Evolutionary conservation across 352 stramenopile genomes (phyloP).

Genomic region (Pythium dissotocum): DNA sequence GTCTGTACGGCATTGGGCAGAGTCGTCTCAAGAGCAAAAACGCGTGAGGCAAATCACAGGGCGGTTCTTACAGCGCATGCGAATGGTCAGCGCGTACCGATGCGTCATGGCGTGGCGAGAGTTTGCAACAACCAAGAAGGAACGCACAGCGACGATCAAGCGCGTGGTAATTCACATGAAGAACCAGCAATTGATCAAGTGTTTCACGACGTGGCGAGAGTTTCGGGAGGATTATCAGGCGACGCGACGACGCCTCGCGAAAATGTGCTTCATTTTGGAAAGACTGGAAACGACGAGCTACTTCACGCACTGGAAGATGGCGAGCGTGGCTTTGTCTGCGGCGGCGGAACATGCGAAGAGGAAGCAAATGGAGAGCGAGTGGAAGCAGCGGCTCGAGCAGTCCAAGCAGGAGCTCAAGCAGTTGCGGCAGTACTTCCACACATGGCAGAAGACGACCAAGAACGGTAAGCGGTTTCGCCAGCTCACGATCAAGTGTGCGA

Average conservation of each 20-base stretch:
- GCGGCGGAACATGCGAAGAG: constrained; percentile 12
- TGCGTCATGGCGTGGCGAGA: constrained; percentile 65
- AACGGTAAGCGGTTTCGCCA: constrained; percentile 11
- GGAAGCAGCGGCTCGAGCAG: constrained; percentile 25
- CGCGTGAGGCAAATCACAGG: constrained; percentile 7
- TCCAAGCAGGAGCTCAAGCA: constrained; percentile 27
- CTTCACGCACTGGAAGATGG: constrained; percentile 14
- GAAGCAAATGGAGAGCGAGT: constrained; percentile 22
- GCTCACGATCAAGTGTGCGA: constrained; percentile 15
- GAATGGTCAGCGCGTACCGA: constrained; percentile 34
- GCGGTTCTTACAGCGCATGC: constrained; percentile 29
- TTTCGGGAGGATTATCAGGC: constrained; percentile 5
- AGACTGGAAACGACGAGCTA: not conserved
- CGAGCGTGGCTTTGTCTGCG: not conserved
- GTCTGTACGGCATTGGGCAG: constrained; percentile 7
- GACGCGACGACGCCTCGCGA: not conserved
- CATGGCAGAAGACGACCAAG: constrained; percentile 13
- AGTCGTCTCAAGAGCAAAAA: not conserved
- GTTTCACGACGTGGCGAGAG: constrained; percentile 25
- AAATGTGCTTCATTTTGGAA: not conserved
- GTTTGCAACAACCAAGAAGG: constrained; percentile 8
- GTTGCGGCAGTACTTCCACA: constrained; percentile 11
- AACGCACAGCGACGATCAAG: constrained; percentile 28
- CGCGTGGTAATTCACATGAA: constrained; percentile 38
- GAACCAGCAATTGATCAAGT: constrained; percentile 27